These are phyloP conservation scores for Beta corolliflora DNA, from an alignment of 179 eudicot genomes.

Conservation along the genomic window DNA sequence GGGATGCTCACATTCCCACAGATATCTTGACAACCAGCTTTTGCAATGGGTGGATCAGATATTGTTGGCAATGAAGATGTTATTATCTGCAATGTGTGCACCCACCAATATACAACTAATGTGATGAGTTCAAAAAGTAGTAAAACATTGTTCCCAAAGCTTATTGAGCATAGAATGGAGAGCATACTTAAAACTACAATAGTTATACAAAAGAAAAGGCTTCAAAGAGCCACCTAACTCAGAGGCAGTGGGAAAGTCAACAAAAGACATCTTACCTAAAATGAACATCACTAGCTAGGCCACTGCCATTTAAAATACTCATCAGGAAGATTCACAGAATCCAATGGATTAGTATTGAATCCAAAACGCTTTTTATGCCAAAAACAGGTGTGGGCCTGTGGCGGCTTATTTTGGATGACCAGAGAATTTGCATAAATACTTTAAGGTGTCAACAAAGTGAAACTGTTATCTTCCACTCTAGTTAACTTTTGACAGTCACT, in stretches of 20 bases:
- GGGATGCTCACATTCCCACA: slow-evolving; percentile 19
- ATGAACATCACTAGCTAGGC: not conserved
- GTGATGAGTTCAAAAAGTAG: not conserved
- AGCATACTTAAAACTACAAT: not conserved
- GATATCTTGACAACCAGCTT: slow-evolving; percentile 16
- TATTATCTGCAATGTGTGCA: not conserved
- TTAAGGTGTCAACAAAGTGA: no score
- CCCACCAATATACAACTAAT: not conserved
- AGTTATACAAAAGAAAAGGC: not conserved
- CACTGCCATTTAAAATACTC: no score
- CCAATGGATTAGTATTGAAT: no score
- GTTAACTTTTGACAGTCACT: no score
- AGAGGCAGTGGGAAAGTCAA: not conserved
- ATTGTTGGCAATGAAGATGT: not conserved
- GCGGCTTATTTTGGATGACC: no score
- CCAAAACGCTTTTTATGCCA: no score
- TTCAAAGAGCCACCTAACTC: not conserved
- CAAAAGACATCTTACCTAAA: slow-evolving; percentile 4
- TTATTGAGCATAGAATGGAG: not conserved
- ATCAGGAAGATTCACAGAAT: no score
- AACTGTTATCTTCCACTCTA: no score
- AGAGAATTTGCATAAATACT: no score
- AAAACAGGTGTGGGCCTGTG: no score
- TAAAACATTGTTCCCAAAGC: not conserved
- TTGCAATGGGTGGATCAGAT: slow-evolving; percentile 10